Conservation (phyloP, 139 green algal genomes). For the Penium margaritaceum region DNA sequence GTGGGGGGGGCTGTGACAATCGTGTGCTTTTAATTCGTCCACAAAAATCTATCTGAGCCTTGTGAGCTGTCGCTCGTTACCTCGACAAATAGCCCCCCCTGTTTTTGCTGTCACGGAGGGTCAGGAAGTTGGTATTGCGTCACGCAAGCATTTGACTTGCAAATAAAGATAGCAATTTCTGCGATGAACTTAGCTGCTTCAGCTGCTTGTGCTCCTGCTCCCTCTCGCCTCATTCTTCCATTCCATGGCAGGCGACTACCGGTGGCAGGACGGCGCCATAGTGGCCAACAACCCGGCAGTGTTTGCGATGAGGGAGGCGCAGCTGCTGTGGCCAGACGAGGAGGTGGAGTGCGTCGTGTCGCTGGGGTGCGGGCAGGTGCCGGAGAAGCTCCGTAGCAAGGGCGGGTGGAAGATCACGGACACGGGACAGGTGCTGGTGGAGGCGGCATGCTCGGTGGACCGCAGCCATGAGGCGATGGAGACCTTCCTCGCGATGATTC, state of each 20-base stretch:
- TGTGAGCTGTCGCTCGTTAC: too few relatives aligned
- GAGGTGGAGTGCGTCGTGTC: slow-evolving; percentile 73
- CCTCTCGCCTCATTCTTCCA: background rate
- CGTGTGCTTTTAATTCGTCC: too few relatives aligned
- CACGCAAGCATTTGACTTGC: too few relatives aligned
- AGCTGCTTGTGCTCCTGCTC: background rate
- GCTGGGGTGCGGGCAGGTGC: slow-evolving; percentile 66
- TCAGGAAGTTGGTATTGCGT: too few relatives aligned
- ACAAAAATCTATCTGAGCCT: too few relatives aligned
- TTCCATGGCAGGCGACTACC: slow-evolving; percentile 45
- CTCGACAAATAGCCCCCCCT: background rate
- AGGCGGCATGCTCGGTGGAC: slow-evolving; percentile 39
- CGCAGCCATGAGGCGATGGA: slow-evolving; percentile 35
- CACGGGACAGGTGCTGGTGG: slow-evolving; percentile 40
- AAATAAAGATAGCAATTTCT: too few relatives aligned
- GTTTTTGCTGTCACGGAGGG: too few relatives aligned
- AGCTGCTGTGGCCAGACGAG: slow-evolving; percentile 70
- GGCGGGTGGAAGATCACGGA: slow-evolving; percentile 37
- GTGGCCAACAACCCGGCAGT: slow-evolving; percentile 86
- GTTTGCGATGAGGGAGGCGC: slow-evolving; percentile 73
- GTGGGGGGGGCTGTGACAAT: too few relatives aligned
- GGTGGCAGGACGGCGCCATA: slow-evolving; percentile 84
- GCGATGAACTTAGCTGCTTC: background rate
- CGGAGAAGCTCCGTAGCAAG: slow-evolving; percentile 38
- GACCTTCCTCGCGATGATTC: slow-evolving; percentile 32